These are phyloP conservation scores for Daldinia grandis DNA, from an alignment of 495 filamentous ascomycete genomes.

Conservation along the genomic window DNA sequence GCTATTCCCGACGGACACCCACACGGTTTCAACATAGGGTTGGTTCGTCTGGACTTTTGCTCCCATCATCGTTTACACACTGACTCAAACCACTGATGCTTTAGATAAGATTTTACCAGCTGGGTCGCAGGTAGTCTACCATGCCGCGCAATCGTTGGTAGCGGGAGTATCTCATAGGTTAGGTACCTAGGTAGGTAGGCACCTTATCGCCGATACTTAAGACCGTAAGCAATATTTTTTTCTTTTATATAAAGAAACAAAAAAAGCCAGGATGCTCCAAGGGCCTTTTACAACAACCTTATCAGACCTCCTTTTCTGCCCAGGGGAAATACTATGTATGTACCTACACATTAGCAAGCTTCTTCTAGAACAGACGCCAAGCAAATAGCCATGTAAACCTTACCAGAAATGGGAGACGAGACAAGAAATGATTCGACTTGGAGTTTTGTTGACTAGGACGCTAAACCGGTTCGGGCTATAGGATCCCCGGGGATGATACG, in stretches of 20 bases:
- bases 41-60: neutral
- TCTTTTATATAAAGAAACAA: no score
- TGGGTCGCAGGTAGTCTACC: neutral
- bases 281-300: neutral
- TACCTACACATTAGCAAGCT: neutral
- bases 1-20: neutral
- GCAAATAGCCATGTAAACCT: conserved; percentile 20
- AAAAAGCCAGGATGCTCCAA: neutral
- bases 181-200: no score
- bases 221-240: neutral
- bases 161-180: neutral
- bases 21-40: neutral
- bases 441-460: conserved; percentile 32
- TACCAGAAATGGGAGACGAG: conserved; percentile 23
- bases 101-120: neutral
- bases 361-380: conserved; percentile 9
- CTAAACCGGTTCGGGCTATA: conserved; percentile 21
- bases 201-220: neutral
- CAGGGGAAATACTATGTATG: neutral
- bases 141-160: neutral
- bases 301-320: neutral
- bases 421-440: conserved; percentile 28
- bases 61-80: neutral
- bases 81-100: neutral
- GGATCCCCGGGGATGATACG: conserved; percentile 18